A percentile compares a stretch with the other conserved stretches of the same genome.
Conservation (phyloP, 805 yeast species). For the Debaryomyces prosopidis region DNA sequence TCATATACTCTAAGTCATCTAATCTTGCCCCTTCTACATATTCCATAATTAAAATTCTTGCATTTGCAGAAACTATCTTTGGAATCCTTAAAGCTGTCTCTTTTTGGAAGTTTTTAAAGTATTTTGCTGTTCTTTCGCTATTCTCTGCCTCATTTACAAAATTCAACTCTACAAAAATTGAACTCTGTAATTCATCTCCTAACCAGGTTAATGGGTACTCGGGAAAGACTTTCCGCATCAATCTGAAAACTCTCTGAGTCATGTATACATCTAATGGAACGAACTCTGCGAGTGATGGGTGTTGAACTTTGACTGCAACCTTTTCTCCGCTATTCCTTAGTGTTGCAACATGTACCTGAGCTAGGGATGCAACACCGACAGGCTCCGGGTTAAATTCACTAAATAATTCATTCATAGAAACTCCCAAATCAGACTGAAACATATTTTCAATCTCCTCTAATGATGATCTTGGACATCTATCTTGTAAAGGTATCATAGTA, state of each 20-base stretch:
- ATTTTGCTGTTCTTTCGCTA: constrained; percentile 65
- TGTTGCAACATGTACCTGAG: constrained; percentile 88
- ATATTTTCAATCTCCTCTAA: constrained; percentile 65
- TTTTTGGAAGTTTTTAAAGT: constrained; percentile 56
- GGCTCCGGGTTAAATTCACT: constrained; percentile 68
- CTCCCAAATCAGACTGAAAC: constrained; percentile 69
- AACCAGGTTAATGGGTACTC: constrained; percentile 94
- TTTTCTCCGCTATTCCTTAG: constrained; percentile 57
- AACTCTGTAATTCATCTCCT: constrained; percentile 86
- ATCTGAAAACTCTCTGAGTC: constrained; percentile 71
- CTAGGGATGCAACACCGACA: constrained; percentile 93
- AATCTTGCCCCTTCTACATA: constrained; percentile 78
- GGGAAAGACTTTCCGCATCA: constrained; percentile 81
- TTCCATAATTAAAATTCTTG: constrained; percentile 85
- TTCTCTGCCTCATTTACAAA: constrained; percentile 85
- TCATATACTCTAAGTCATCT: constrained; percentile 70
- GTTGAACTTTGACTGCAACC: constrained; percentile 95
- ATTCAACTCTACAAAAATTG: constrained; percentile 89
- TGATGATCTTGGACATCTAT: constrained; percentile 81
- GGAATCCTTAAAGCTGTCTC: constrained; percentile 84
- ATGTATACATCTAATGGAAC: constrained; percentile 87
- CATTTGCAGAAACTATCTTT: constrained; percentile 59
- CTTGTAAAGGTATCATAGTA: constrained; percentile 91
- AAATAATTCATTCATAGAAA: constrained; percentile 61
- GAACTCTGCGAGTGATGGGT: constrained; percentile 81